Percentiles rank a stretch among this genome's conserved stretches.
These are phyloP conservation scores for Xylariaceae sp. DNA, from an alignment of 2,329 filamentous ascomycete genomes.

Conservation along the genomic window DNA sequence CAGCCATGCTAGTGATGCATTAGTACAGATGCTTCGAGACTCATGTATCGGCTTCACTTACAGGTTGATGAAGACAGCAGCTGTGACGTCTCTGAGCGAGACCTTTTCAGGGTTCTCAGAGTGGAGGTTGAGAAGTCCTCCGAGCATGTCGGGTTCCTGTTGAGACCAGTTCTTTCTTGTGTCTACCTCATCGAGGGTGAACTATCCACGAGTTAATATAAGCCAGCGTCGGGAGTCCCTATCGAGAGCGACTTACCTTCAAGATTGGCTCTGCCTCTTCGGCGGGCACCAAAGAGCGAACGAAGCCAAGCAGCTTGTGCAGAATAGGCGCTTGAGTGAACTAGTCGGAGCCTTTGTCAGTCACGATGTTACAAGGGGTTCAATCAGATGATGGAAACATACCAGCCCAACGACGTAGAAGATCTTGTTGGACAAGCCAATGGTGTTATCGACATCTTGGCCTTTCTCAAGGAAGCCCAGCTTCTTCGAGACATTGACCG, in stretches of 20 bases:
- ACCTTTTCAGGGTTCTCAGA: slow-evolving; percentile 12
- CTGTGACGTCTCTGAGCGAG: slow-evolving; percentile 10
- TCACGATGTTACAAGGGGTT: too few species aligned
- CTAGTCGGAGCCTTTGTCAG: too few species aligned
- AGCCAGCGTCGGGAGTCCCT: too few species aligned
- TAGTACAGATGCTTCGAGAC: neutral
- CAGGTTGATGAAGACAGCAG: slow-evolving; percentile 17
- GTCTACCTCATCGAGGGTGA: slow-evolving; percentile 3
- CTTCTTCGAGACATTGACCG: slow-evolving; percentile 14
- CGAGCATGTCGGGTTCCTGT: slow-evolving; percentile 11
- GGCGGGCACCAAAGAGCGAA: neutral
- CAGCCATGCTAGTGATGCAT: slow-evolving; percentile 8
- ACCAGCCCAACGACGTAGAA: slow-evolving; percentile 4
- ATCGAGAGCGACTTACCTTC: too few species aligned
- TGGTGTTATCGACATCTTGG: slow-evolving; percentile 1
- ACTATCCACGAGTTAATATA: neutral
- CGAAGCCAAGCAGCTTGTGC: too few species aligned
- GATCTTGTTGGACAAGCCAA: slow-evolving; percentile 2
- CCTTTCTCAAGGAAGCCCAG: slow-evolving; percentile 16
- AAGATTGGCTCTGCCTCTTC: neutral
- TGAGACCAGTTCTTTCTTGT: neutral
- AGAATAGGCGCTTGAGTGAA: too few species aligned
- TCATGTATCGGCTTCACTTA: neutral
- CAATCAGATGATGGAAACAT: too few species aligned
- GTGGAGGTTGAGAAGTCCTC: slow-evolving; percentile 9